These are phyloP conservation scores for Populus pruinosa DNA, from an alignment of 345 rosid genomes.

Conservation along the genomic window DNA sequence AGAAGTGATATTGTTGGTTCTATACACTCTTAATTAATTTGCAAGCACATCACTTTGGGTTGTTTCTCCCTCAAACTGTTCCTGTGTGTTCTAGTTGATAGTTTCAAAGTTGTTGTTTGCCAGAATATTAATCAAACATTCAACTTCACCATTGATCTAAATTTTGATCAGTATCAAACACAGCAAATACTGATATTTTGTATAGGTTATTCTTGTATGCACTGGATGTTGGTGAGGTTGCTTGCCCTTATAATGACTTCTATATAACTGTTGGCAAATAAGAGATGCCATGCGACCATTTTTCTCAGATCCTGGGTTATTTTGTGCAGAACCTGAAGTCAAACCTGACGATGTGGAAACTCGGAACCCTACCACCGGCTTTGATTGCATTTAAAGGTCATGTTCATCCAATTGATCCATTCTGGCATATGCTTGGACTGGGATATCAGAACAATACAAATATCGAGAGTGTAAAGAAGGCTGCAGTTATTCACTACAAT, in stretches of 20 bases:
- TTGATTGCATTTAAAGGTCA: constrained; percentile 90
- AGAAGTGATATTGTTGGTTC: not conserved
- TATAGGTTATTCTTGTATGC: not conserved
- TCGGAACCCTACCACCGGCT: constrained; percentile 98
- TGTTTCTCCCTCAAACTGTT: not conserved
- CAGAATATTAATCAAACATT: not conserved
- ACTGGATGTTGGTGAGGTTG: not conserved
- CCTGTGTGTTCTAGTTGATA: not conserved
- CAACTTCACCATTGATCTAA: not conserved
- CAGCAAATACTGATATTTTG: not conserved
- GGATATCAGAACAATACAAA: constrained; percentile 84
- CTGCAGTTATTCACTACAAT: constrained; percentile 94
- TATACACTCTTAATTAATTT: not conserved
- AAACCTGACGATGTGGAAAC: constrained; percentile 93
- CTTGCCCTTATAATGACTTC: not conserved
- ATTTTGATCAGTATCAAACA: not conserved
- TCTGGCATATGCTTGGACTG: constrained; percentile 99
- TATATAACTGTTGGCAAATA: constrained; percentile 1
- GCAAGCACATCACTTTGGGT: not conserved
- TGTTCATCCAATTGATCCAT: constrained; percentile 70
- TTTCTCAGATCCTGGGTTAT: not conserved
- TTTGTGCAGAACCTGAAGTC: constrained; percentile 77
- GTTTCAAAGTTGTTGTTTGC: not conserved
- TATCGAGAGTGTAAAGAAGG: constrained; percentile 57
- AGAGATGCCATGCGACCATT: not conserved